Conservation (phyloP, 495 filamentous ascomycete genomes). For the Trichocladium uniseriatum region DNA sequence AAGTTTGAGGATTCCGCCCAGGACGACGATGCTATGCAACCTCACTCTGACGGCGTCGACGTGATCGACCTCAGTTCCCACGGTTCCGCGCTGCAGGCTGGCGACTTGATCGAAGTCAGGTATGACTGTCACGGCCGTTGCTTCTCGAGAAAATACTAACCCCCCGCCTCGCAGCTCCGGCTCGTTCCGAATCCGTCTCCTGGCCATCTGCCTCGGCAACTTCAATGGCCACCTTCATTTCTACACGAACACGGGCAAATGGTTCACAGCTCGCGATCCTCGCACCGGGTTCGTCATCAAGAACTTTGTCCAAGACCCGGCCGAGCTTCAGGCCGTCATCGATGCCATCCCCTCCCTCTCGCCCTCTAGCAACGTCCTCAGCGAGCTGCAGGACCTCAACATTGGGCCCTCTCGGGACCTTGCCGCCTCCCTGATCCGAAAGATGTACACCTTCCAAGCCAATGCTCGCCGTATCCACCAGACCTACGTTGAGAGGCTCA, state of each 20-base stretch:
- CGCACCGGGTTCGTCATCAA: slow-evolving; percentile 54
- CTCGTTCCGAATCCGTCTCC: slow-evolving; percentile 32
- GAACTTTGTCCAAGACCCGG: slow-evolving; percentile 45
- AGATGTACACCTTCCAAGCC: slow-evolving; percentile 44
- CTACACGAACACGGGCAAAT: slow-evolving; percentile 63
- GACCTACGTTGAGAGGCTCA: slow-evolving; percentile 41
- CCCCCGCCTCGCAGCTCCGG: background rate
- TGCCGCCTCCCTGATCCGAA: slow-evolving; percentile 39
- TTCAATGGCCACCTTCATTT: slow-evolving; percentile 57
- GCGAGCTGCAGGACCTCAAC: slow-evolving; percentile 40
- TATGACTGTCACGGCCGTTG: background rate
- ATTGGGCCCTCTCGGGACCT: slow-evolving; percentile 44
- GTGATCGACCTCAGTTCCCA: slow-evolving; percentile 29
- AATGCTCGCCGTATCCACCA: slow-evolving; percentile 45
- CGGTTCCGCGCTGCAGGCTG: slow-evolving; percentile 45
- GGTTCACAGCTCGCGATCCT: slow-evolving; percentile 46
- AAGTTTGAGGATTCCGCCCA: slow-evolving; percentile 21
- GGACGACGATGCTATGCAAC: slow-evolving; percentile 22
- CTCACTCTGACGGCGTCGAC: slow-evolving; percentile 32
- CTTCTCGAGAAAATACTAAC: background rate
- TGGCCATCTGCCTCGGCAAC: slow-evolving; percentile 63
- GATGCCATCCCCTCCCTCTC: slow-evolving; percentile 46
- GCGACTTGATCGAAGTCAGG: slow-evolving; percentile 62
- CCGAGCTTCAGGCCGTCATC: slow-evolving; percentile 49
- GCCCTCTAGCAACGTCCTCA: slow-evolving; percentile 25